Evolutionary conservation across 345 rosid genomes (phyloP).

Genomic region (Mercurialis annua): DNA sequence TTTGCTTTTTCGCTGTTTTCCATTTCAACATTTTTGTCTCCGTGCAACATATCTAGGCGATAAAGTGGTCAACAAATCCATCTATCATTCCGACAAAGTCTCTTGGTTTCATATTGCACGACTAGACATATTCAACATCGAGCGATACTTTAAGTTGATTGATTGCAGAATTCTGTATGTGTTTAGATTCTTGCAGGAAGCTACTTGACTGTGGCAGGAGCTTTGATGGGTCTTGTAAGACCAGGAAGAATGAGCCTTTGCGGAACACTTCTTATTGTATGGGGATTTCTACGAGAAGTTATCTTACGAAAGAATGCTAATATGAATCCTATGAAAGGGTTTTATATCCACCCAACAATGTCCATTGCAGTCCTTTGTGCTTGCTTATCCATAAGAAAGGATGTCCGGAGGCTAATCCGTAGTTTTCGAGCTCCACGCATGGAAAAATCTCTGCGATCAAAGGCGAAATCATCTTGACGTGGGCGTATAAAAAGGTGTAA

Average conservation of each 20-base stretch:
- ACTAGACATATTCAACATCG: too few relatives aligned
- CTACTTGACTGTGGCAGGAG: conserved; percentile 70
- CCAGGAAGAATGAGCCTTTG: conserved; percentile 57
- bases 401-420: conserved; percentile 51
- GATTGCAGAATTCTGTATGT: too few relatives aligned
- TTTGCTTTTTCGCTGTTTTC: too few relatives aligned
- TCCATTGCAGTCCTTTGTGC: conserved; percentile 48
- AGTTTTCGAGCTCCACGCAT: conserved; percentile 33
- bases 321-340: conserved; percentile 12
- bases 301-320: conserved; percentile 24
- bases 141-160: too few relatives aligned
- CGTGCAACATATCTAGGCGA: too few relatives aligned
- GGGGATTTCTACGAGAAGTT: conserved; percentile 59
- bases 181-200: conserved; percentile 72
- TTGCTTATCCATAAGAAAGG: conserved; percentile 56
- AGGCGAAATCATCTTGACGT: conserved; percentile 13
- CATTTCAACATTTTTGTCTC: too few relatives aligned
- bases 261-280: conserved; percentile 52
- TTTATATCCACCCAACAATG: conserved; percentile 44
- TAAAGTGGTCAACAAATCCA: too few relatives aligned
- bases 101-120: too few relatives aligned
- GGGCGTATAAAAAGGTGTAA: not conserved
- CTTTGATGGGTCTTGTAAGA: conserved; percentile 44
- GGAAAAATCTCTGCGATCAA: conserved; percentile 12
- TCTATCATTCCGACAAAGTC: too few relatives aligned